These are phyloP conservation scores for Cicer judaicum DNA, from an alignment of 306 rosid species.

Conservation along the genomic window DNA sequence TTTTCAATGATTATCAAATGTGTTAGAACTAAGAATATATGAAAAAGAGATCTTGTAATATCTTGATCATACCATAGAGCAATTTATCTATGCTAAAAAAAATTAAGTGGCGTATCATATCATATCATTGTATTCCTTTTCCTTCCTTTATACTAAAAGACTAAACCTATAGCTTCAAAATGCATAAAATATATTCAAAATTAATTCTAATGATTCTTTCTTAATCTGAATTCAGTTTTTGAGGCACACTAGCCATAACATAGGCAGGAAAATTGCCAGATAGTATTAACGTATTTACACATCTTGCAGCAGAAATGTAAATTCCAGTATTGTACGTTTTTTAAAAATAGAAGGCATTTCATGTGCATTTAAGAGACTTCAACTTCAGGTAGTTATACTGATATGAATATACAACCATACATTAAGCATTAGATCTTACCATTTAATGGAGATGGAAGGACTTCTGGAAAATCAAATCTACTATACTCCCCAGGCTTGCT, in stretches of 20 bases:
- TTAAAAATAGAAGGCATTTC: conserved; percentile 21
- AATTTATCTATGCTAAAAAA: background rate
- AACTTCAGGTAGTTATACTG: conserved; percentile 30
- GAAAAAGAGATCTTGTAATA: conserved; percentile 5
- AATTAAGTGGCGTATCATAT: background rate
- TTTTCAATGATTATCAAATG: conserved; percentile 14
- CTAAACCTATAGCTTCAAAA: conserved; percentile 1
- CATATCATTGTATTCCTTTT: background rate
- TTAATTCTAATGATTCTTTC: background rate
- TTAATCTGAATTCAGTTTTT: conserved; percentile 25
- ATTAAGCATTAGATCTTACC: conserved; percentile 58
- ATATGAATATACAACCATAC: conserved; percentile 22
- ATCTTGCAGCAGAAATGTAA: conserved; percentile 31
- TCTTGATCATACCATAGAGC: conserved; percentile 10
- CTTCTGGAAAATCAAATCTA: conserved; percentile 87
- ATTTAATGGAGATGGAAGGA: conserved; percentile 87
- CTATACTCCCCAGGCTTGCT: conserved; percentile 96
- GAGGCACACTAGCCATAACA: conserved; percentile 36
- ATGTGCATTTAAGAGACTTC: background rate
- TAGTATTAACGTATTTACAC: conserved; percentile 1
- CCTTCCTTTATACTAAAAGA: conserved; percentile 1
- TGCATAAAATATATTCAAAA: conserved; percentile 19
- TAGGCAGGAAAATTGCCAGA: conserved; percentile 6
- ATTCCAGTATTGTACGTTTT: background rate
- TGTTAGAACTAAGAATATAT: background rate